Conservation (phyloP, 1,284 basidiomycete genomes). For the Fereydounia khargensis region DNA sequence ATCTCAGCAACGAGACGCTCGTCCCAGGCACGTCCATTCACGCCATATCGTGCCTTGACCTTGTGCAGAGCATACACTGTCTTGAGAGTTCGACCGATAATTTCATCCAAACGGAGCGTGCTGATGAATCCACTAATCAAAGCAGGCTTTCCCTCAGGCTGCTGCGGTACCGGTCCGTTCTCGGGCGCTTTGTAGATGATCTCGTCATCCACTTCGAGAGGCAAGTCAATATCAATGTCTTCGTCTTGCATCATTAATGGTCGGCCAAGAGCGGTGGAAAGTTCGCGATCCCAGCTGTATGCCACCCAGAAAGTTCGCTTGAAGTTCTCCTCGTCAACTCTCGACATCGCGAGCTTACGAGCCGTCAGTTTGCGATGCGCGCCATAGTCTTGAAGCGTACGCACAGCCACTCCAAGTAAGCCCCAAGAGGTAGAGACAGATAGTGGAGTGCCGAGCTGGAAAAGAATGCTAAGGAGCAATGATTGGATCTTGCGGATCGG, state of each 20-base stretch:
- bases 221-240: slow-evolving; percentile 45
- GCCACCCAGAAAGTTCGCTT: slow-evolving; percentile 42
- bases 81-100: slow-evolving; percentile 44
- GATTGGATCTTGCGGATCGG: slow-evolving; percentile 15
- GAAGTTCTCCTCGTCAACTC: slow-evolving; percentile 33
- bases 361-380: slow-evolving; percentile 40
- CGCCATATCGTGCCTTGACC: slow-evolving; percentile 38
- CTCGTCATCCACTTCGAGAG: slow-evolving; percentile 42
- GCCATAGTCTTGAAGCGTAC: slow-evolving; percentile 36
- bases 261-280: slow-evolving; percentile 28
- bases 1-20: slow-evolving; percentile 47
- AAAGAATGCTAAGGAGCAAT: slow-evolving; percentile 17
- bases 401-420: slow-evolving; percentile 29
- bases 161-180: slow-evolving; percentile 13
- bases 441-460: slow-evolving; percentile 23
- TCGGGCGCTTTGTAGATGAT: slow-evolving; percentile 23
- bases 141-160: slow-evolving; percentile 24
- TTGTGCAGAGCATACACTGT: slow-evolving; percentile 47
- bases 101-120: slow-evolving; percentile 36
- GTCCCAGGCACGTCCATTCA: slow-evolving; percentile 41
- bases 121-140: slow-evolving; percentile 33
- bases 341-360: slow-evolving; percentile 20
- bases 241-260: slow-evolving; percentile 48
- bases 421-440: slow-evolving; percentile 32
- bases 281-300: slow-evolving; percentile 42